Base-by-base conservation (phyloP, 805 yeast genomes). In the Clavispora vitiphila region DNA sequence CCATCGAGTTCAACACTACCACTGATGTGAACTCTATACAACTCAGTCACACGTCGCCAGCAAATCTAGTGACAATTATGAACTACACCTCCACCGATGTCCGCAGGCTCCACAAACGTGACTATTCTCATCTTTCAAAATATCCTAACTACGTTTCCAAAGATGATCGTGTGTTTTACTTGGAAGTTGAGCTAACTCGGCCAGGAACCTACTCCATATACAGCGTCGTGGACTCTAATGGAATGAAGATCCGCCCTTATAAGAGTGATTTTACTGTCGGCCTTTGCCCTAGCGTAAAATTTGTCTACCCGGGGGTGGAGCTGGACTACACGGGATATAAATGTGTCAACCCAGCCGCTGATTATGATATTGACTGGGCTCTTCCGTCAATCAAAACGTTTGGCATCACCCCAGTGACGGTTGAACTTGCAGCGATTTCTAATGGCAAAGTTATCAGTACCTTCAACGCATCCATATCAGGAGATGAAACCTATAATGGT, bases 1-100 rank as follows among this genome's bases (percentile, higher is more conserved):
- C 98, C 6, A 69, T 93, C 11, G 78, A 81, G 49, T 76, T 88
- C 51, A 90, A 93, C 53, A 81, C 96, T 9, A 80, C 96, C 2
- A 74, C 80, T 4, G 84, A 80, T 31, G 76, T 95, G 4, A 81
- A 80, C 1, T 70, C 65, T 38, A 64, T 93, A 37, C 88, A 84
- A 57, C 57, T 93, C 34, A 74, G 78, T 43, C 78, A 74, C 55
- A 74, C 72, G 14, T 78, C 79, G 39, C 73, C 86, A 5, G 71
- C 78, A 3, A 75, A 77, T 49, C 65, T 69, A 34, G 62, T 73
- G 14, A 56, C 66, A 1, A 52, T 67, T 11, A 57, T 79, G 29
- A 80, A 80, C 50, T 85, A 72, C 58, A 75, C 86, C 1, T 71
- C 71, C 32, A 68, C 69, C 25, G 83, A 84, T 18, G 64, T 91